Evolutionary conservation across 768 basidiomycete genomes (phyloP).

Genomic region (Pisolithus tinctorius): DNA sequence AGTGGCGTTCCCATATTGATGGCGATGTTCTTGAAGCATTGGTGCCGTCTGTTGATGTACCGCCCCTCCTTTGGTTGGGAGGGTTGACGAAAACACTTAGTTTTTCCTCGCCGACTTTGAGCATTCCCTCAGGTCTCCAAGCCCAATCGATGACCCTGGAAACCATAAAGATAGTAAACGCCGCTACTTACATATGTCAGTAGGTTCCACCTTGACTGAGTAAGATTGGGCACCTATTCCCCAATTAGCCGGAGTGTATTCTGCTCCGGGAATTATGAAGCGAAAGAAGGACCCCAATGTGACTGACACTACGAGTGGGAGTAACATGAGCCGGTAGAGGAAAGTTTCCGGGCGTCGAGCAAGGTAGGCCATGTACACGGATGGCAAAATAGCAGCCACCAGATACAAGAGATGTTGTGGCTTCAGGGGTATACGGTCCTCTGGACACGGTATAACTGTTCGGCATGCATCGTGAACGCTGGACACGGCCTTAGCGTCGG

Average conservation of each 20-base stretch:
- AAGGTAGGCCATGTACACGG: conserved; percentile 65
- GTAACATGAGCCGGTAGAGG: conserved; percentile 49
- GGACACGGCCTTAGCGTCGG: neutral
- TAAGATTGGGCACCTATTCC: conserved; percentile 43
- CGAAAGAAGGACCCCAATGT: conserved; percentile 52
- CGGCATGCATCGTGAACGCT: conserved; percentile 32
- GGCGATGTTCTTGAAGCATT: neutral
- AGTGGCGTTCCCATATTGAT: neutral
- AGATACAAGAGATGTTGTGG: conserved; percentile 31
- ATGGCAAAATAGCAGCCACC: conserved; percentile 42
- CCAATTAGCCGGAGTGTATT: conserved; percentile 62
- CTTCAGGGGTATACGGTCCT: conserved; percentile 47
- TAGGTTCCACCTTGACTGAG: neutral
- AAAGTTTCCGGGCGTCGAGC: conserved; percentile 62
- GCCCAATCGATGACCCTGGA: conserved; percentile 55
- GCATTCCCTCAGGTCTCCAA: conserved; percentile 55
- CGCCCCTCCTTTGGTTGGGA: conserved; percentile 1
- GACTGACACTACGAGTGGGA: conserved; percentile 49
- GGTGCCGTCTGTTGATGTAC: conserved; percentile 2
- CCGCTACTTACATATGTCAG: conserved; percentile 20
- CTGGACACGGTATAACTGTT: conserved; percentile 41
- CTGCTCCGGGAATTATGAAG: conserved; percentile 47
- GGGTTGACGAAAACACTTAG: conserved; percentile 33
- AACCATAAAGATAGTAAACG: conserved; percentile 46
- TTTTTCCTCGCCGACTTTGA: conserved; percentile 55